Percentiles rank a stretch among this genome's conserved stretches.
These are phyloP conservation scores for Penicillium herquei DNA, from an alignment of 495 filamentous ascomycete species.

Conservation along the genomic window DNA sequence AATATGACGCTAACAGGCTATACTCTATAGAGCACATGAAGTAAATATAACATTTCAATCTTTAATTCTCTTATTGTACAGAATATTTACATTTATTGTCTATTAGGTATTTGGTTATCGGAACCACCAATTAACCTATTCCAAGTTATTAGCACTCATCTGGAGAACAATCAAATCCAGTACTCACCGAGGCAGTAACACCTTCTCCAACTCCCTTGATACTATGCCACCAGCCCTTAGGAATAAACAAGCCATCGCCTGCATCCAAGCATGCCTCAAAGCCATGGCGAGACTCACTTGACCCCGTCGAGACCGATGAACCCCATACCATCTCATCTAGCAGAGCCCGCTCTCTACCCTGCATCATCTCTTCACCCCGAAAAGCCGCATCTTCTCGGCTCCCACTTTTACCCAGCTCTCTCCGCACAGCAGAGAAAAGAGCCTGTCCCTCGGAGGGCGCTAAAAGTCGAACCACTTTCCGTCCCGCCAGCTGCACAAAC, in stretches of 20 bases:
- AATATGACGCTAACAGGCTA: background rate
- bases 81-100: too few species aligned
- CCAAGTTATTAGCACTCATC: constrained; percentile 5
- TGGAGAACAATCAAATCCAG: background rate
- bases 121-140: constrained; percentile 92
- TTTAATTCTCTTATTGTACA: background rate
- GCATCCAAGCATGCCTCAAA: constrained; percentile 58
- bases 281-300: constrained; percentile 26
- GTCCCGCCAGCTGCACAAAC: constrained; percentile 77
- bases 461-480: constrained; percentile 71
- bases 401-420: constrained; percentile 40
- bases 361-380: constrained; percentile 92
- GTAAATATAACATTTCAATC: background rate
- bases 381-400: constrained; percentile 51
- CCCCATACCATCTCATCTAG: constrained; percentile 74
- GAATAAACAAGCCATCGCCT: constrained; percentile 83
- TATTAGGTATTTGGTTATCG: constrained; percentile 34
- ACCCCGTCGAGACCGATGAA: constrained; percentile 7
- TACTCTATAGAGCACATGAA: background rate
- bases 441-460: constrained; percentile 56
- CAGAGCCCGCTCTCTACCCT: constrained; percentile 62
- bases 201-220: constrained; percentile 69
- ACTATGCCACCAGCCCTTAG: constrained; percentile 95
- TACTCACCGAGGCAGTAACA: constrained; percentile 64
- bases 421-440: constrained; percentile 59